Evolutionary conservation across 1,139 yeast genomes (phyloP), one percentile per base, ranked within the genome.

Genomic region (Lodderomyces metapsilosis): DNA sequence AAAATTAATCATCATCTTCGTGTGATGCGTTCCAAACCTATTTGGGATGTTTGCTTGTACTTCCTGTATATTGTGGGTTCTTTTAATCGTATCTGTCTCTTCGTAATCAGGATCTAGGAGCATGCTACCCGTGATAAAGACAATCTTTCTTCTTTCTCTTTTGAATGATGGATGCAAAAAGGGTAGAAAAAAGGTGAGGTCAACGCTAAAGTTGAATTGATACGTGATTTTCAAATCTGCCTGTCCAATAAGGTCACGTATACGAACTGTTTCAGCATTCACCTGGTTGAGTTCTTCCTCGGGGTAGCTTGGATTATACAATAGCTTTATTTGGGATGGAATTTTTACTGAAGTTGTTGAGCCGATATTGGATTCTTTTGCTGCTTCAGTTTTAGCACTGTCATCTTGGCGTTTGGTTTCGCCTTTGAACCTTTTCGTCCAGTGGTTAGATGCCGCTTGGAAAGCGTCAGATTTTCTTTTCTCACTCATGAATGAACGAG

Each of bases 1-100:
- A 44, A 75, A 65, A 52, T 82, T 82, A 12, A 84, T 61, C 72
- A 83, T 79, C 76, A 83, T 65, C 52, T 84, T 84, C 2, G 86
- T 71, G 54, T 84, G 89, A 53, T 84, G 89, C 2, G 83, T 71
- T 4, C 72, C 78, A 36, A 59, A 73, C 25, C 64, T 44, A 37
- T 54, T 54, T 0, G 73, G 70, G 4, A 71, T 46, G 12, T 52
- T 48, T 0, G 72, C 75, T 1, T 57, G 47, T 1, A 69, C 55
- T 40, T 69, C 66, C 3, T 47, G 41, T 2, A 68, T 46, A 39
- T 67, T 63, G 41, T 56, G 65, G 20, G 49, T 52, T 13, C 34
- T 23, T 16, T 47, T 48, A n/a, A 46, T 38, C 1, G 34, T 34
- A 1, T 38, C 42, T 4, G 51, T 46, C 7, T 43, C 57, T 5